Conservation (phyloP, 78 protist genomes). For the Tieghemostelium lacteum region DNA sequence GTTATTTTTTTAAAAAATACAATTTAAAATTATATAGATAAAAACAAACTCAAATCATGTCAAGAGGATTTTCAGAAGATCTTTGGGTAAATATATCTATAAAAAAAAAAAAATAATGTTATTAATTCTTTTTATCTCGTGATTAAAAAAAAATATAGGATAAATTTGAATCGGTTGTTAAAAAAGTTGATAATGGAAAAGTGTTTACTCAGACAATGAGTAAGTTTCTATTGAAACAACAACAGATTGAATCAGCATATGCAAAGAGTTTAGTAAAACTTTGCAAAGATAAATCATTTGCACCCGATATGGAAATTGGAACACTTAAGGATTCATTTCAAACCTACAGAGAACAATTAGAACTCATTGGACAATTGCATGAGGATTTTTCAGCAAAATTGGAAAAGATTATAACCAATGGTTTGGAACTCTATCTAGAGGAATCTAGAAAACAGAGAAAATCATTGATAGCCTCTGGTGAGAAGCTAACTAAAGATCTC, state of each 20-base stretch:
- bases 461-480: constrained; percentile 46
- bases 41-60: background rate
- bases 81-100: constrained; percentile 25
- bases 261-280: constrained; percentile 65
- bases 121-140: background rate
- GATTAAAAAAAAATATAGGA: constrained; percentile 3
- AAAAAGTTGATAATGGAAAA: constrained; percentile 76
- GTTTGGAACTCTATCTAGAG: constrained; percentile 25
- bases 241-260: constrained; percentile 63
- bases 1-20: too few relatives aligned
- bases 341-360: constrained; percentile 57
- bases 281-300: constrained; percentile 76
- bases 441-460: constrained; percentile 76
- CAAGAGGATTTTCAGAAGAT: constrained; percentile 66
- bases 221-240: constrained; percentile 52
- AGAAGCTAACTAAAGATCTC: constrained; percentile 57
- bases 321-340: constrained; percentile 63
- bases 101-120: background rate
- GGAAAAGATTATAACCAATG: constrained; percentile 1
- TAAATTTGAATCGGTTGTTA: constrained; percentile 70
- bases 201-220: constrained; percentile 39
- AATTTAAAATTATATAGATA: too few relatives aligned
- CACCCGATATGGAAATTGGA: constrained; percentile 77
- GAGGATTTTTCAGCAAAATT: constrained; percentile 52
- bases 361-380: constrained; percentile 29